These are phyloP conservation scores for Zopfochytrium polystomum DNA, from an alignment of 371 early-diverging fungal species.

Conservation along the genomic window DNA sequence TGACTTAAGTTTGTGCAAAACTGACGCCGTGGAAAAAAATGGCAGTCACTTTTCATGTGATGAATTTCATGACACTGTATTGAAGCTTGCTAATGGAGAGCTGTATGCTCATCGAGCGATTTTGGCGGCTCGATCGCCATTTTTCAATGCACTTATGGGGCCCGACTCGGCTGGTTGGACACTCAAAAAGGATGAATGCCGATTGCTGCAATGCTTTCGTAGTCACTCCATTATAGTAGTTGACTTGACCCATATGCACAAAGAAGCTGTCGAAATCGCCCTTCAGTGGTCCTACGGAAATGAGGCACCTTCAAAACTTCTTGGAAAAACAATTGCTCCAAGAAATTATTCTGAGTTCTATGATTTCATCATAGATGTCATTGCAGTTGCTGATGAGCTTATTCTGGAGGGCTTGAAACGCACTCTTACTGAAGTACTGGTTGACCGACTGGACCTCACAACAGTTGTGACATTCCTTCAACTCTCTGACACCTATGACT, in stretches of 20 bases:
- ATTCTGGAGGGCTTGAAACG: conserved; percentile 58
- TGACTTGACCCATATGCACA: conserved; percentile 49
- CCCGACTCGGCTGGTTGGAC: conserved; percentile 54
- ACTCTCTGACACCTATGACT: conserved; percentile 55
- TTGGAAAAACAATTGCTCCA: not conserved
- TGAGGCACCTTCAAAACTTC: not conserved
- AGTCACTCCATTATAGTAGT: conserved; percentile 32
- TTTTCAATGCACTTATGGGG: conserved; percentile 60
- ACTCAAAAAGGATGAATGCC: conserved; percentile 30
- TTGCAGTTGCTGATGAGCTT: conserved; percentile 64
- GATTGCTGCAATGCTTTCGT: not conserved
- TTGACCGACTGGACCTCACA: conserved; percentile 49
- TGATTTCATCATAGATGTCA: conserved; percentile 50
- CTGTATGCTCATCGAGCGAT: conserved; percentile 30
- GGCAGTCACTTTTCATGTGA: conserved; percentile 7
- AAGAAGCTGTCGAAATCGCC: conserved; percentile 48
- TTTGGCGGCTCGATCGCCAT: conserved; percentile 56
- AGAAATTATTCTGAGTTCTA: conserved; percentile 41
- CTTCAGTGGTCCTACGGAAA: conserved; percentile 53
- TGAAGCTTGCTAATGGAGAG: conserved; percentile 26
- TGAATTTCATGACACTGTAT: conserved; percentile 20
- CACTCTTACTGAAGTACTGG: conserved; percentile 50
- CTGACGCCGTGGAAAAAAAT: no score
- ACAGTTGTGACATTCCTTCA: conserved; percentile 56
- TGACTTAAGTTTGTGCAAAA: no score